Conservation (phyloP, 192 early-diverging fungal genomes). For the Dissophora ornata region DNA sequence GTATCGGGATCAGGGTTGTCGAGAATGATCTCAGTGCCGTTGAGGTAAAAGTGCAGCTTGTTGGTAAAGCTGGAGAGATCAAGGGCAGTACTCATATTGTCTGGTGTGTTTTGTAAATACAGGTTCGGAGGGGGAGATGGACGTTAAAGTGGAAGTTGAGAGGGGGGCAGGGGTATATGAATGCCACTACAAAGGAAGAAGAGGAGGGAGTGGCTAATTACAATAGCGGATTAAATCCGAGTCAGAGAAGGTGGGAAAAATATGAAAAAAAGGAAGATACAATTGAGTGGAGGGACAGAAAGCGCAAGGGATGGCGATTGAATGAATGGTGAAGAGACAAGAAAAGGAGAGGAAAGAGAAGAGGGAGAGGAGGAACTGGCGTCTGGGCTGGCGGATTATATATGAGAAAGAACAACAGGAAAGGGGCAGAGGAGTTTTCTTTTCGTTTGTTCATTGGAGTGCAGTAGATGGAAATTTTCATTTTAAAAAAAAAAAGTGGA, state of each 20-base stretch:
- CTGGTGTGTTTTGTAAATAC: not conserved
- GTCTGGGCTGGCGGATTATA: not conserved
- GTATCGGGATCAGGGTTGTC: conserved; percentile 69
- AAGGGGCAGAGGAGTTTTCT: not conserved
- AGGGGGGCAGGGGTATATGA: conserved; percentile 5
- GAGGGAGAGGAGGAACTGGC: not conserved
- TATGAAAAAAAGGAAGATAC: not conserved
- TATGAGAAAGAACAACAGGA: not conserved
- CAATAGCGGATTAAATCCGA: conserved; percentile 3
- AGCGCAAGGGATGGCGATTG: too few relatives aligned
- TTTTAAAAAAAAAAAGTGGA: conserved; percentile 23
- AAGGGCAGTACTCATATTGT: conserved; percentile 19
- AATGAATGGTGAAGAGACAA: not conserved
- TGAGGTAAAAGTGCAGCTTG: conserved; percentile 71
- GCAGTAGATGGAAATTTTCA: too few relatives aligned
- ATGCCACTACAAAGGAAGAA: not conserved
- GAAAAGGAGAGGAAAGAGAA: conserved; percentile 10
- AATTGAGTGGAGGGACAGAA: not conserved
- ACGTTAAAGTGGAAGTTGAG: not conserved
- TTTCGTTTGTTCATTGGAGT: too few relatives aligned
- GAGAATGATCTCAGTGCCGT: conserved; percentile 65
- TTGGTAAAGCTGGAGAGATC: conserved; percentile 45
- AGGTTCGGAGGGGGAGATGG: not conserved
- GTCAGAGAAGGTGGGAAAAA: not conserved
- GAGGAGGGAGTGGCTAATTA: not conserved